phyloP scores from a whole-genome alignment of 2,329 filamentous ascomycete genomes.

The Xylariaceae sp. region DNA sequence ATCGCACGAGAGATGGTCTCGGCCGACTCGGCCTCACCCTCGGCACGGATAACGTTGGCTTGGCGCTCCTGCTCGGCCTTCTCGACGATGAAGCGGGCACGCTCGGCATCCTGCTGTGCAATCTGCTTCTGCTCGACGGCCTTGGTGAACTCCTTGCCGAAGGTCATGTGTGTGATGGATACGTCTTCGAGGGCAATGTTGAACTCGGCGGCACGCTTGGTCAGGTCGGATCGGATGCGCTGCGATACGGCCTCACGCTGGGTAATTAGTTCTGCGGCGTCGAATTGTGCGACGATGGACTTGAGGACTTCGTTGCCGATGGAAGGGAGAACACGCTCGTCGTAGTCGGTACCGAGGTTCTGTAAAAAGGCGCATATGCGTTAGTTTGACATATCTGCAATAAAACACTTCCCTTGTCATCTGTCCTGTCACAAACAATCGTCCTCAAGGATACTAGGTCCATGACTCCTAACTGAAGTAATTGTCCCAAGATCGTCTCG shows the following conservation, averaged over 20 bases:
- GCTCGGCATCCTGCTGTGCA: conserved; percentile 96
- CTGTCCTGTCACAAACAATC: no score
- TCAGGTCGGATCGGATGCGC: conserved; percentile 86
- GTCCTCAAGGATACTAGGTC: no score
- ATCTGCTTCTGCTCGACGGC: conserved; percentile 99
- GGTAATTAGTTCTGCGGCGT: conserved; percentile 96
- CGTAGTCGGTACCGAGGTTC: conserved; percentile 97
- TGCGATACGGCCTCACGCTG: conserved; percentile 96
- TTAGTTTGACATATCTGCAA: conserved; percentile 3
- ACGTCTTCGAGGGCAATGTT: conserved; percentile 99
- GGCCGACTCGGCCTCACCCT: conserved; percentile 95
- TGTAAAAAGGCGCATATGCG: conserved; percentile 35
- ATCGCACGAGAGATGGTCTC: conserved; percentile 94
- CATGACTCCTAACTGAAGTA: no score
- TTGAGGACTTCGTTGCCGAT: conserved; percentile 99
- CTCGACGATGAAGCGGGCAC: conserved; percentile 96
- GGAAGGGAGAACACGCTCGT: conserved; percentile 94
- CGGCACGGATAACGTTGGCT: conserved; percentile 95
- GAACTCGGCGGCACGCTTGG: conserved; percentile 91
- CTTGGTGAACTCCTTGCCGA: conserved; percentile 97
- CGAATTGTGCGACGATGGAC: conserved; percentile 97
- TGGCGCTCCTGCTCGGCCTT: conserved; percentile 98
- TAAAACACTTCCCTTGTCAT: no score
- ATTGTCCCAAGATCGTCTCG: no score
- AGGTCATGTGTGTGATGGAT: conserved; percentile 99